Conservation (phyloP, 2,329 filamentous ascomycete genomes). For the Sporothrix pallida region DNA sequence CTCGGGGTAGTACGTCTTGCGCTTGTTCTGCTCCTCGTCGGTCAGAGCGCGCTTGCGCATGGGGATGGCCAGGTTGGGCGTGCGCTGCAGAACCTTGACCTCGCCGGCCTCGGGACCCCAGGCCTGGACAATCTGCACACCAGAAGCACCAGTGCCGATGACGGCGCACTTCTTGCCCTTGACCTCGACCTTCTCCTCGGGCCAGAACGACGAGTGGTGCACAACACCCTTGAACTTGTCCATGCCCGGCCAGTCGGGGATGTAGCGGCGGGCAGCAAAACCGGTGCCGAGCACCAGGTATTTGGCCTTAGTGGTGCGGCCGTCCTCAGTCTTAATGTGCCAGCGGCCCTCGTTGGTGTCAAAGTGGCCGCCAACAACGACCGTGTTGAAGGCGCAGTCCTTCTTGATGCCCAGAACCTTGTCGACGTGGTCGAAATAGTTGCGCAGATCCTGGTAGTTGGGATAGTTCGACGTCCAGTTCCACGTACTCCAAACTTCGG, state of each 20-base stretch:
- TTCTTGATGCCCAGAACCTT: conserved; percentile 61
- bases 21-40: conserved; percentile 56
- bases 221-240: conserved; percentile 64
- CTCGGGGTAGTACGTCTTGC: conserved; percentile 53
- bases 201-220: conserved; percentile 67
- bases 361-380: conserved; percentile 59
- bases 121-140: conserved; percentile 68
- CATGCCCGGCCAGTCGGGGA: conserved; percentile 65
- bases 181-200: conserved; percentile 60
- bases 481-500: conserved; percentile 61
- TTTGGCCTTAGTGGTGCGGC: conserved; percentile 55
- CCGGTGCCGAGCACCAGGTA: conserved; percentile 61
- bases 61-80: conserved; percentile 68
- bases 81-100: conserved; percentile 68
- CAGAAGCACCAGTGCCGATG: conserved; percentile 69
- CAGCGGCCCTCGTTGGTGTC: conserved; percentile 56
- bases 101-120: conserved; percentile 58
- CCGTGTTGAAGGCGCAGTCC: conserved; percentile 62
- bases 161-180: conserved; percentile 65
- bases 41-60: conserved; percentile 61
- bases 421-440: conserved; percentile 66
- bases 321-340: conserved; percentile 56
- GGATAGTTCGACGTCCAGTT: conserved; percentile 62
- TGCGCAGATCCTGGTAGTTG: conserved; percentile 56
- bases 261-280: conserved; percentile 65